phyloP scores from a whole-genome alignment of 139 green algal genomes.

The Tetradesmus lagerheimii region DNA sequence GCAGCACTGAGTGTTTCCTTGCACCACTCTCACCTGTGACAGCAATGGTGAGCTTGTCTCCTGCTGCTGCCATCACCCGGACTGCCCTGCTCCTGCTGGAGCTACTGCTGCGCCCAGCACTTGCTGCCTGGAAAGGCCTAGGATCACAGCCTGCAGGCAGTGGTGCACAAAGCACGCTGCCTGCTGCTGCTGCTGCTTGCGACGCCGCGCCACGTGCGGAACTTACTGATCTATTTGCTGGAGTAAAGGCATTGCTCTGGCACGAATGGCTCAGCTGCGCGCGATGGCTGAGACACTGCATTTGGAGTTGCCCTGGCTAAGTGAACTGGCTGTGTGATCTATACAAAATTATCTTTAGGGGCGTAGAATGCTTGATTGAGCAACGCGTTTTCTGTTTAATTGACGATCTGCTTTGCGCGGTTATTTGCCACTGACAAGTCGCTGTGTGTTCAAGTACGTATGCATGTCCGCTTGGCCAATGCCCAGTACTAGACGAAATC shows the following conservation, averaged over 20 bases:
- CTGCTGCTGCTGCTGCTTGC: neutral
- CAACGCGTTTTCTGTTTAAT: no score
- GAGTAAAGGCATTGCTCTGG: neutral
- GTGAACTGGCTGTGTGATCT: neutral
- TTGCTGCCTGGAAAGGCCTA: neutral
- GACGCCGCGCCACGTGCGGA: neutral
- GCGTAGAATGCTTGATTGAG: no score
- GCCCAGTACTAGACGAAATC: no score
- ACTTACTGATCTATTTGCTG: neutral
- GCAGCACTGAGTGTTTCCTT: neutral
- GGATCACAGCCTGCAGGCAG: neutral
- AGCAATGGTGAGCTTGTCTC: constrained; percentile 59
- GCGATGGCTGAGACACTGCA: neutral
- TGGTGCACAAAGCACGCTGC: neutral
- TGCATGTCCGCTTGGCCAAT: neutral
- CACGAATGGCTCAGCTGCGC: neutral
- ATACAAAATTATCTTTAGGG: neutral
- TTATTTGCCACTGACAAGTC: neutral
- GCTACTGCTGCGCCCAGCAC: neutral
- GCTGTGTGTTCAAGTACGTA: neutral
- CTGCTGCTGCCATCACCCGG: neutral
- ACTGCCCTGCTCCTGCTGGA: neutral
- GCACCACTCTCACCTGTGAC: constrained; percentile 55
- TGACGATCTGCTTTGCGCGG: neutral
- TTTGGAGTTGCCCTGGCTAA: neutral